These are phyloP conservation scores for Phytophthora hybrid DNA, from an alignment of 352 stramenopile genomes.

Conservation along the genomic window DNA sequence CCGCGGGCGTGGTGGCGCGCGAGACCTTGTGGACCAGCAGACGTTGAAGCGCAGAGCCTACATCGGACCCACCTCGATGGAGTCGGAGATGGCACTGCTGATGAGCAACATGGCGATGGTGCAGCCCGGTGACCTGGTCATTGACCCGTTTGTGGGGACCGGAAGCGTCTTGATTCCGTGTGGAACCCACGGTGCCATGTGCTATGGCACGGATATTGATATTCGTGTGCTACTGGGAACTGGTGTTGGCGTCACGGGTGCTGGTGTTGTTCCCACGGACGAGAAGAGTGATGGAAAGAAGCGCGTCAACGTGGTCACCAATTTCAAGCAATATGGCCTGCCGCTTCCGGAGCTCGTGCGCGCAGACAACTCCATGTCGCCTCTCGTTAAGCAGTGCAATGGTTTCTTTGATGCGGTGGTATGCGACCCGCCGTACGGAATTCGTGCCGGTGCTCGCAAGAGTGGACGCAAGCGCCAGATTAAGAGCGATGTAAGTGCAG, in stretches of 20 bases:
- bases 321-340: slow-evolving; percentile 95
- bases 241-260: slow-evolving; percentile 64
- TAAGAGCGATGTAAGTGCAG: slow-evolving; percentile 35
- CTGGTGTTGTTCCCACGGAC: slow-evolving; percentile 28
- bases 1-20: slow-evolving; percentile 65
- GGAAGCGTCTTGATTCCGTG: slow-evolving; percentile 97
- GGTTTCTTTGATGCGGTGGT: slow-evolving; percentile 92
- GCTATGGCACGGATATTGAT: slow-evolving; percentile 98
- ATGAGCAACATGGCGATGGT: slow-evolving; percentile 93
- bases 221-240: slow-evolving; percentile 94
- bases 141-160: slow-evolving; percentile 98
- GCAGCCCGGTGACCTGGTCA: slow-evolving; percentile 79
- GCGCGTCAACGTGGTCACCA: slow-evolving; percentile 84
- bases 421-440: slow-evolving; percentile 95
- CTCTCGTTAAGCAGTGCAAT: slow-evolving; percentile 55
- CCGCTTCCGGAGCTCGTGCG: slow-evolving; percentile 95
- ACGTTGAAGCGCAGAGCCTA: slow-evolving; percentile 95
- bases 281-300: slow-evolving; percentile 20
- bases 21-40: slow-evolving; percentile 90
- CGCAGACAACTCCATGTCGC: slow-evolving; percentile 89
- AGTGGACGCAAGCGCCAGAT: slow-evolving; percentile 76
- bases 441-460: slow-evolving; percentile 94
- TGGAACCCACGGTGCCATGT: slow-evolving; percentile 92
- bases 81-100: slow-evolving; percentile 96
- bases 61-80: slow-evolving; percentile 98